phyloP scores from a whole-genome alignment of 352 stramenopile genomes.

The Phytophthora tubulina region DNA sequence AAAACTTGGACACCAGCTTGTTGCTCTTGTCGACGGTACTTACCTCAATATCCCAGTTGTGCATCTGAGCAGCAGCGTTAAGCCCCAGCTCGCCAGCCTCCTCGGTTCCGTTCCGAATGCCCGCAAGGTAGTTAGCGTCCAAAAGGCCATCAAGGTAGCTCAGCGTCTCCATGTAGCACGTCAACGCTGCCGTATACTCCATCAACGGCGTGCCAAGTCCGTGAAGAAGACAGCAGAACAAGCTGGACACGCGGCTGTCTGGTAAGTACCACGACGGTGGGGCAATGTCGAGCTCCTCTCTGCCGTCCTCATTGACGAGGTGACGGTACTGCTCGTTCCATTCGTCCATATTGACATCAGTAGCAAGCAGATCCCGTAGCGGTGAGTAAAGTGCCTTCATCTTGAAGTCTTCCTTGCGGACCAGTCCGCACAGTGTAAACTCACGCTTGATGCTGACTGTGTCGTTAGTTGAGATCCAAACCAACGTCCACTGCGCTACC shows the following conservation, averaged over 20 bases:
- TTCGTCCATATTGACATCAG: neutral
- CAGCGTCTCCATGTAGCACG: conserved; percentile 9
- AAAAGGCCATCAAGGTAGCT: conserved; percentile 1
- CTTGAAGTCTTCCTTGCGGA: neutral
- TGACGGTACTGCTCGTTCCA: neutral
- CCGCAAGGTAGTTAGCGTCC: conserved; percentile 2
- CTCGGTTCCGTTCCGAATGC: neutral
- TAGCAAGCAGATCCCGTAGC: neutral
- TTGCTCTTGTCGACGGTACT: conserved; percentile 18
- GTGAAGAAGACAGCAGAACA: conserved; percentile 1
- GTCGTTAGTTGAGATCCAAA: neutral
- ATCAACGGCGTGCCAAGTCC: neutral
- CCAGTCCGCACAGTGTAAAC: neutral
- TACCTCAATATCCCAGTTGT: conserved; percentile 16
- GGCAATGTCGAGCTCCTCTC: neutral
- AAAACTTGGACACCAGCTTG: conserved; percentile 11
- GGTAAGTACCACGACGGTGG: conserved; percentile 8
- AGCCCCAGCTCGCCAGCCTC: conserved; percentile 14
- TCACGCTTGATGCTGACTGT: neutral
- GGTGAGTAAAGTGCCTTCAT: neutral
- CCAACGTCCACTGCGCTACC: conserved; percentile 6
- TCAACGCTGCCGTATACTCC: neutral
- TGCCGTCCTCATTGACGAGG: neutral
- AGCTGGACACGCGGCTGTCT: neutral
- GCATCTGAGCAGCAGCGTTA: conserved; percentile 5